Evolutionary conservation across 2,329 filamentous ascomycete species (phyloP).

Genomic region (Diaporthe citriasiana): DNA sequence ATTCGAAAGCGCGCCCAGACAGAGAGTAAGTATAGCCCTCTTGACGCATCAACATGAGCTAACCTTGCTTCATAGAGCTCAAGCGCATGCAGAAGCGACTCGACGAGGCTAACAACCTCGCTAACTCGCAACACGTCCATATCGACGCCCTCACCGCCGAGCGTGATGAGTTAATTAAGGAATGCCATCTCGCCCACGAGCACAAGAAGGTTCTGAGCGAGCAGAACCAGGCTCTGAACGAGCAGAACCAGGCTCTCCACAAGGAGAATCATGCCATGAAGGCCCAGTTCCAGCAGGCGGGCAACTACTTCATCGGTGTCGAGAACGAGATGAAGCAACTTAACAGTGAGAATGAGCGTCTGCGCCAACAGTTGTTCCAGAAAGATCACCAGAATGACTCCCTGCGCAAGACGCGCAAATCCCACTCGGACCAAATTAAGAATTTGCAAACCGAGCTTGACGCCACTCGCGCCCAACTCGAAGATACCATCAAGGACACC

Average conservation of each 20-base stretch:
- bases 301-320: not conserved
- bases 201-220: conserved; percentile 58
- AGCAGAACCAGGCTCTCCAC: conserved; percentile 59
- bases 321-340: conserved; percentile 39
- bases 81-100: conserved; percentile 72
- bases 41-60: conserved; percentile 40
- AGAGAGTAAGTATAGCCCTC: conserved; percentile 61
- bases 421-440: conserved; percentile 32
- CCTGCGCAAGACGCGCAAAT: conserved; percentile 46
- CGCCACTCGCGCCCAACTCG: conserved; percentile 47
- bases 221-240: conserved; percentile 59
- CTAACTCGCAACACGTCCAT: conserved; percentile 73
- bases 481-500: conserved; percentile 48
- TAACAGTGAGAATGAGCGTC: conserved; percentile 50
- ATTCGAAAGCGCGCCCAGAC: conserved; percentile 66
- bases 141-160: conserved; percentile 74
- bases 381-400: conserved; percentile 48
- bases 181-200: conserved; percentile 35
- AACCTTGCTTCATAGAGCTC: conserved; percentile 56
- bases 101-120: conserved; percentile 73
- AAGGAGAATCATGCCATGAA: conserved; percentile 60
- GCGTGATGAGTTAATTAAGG: conserved; percentile 60
- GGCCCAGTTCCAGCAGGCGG: conserved; percentile 16
- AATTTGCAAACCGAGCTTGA: conserved; percentile 42
- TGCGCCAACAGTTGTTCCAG: conserved; percentile 50